Evolutionary conservation across 2,329 filamentous ascomycete genomes (phyloP).

Genomic region (Cylindrodendrum hubeiense): DNA sequence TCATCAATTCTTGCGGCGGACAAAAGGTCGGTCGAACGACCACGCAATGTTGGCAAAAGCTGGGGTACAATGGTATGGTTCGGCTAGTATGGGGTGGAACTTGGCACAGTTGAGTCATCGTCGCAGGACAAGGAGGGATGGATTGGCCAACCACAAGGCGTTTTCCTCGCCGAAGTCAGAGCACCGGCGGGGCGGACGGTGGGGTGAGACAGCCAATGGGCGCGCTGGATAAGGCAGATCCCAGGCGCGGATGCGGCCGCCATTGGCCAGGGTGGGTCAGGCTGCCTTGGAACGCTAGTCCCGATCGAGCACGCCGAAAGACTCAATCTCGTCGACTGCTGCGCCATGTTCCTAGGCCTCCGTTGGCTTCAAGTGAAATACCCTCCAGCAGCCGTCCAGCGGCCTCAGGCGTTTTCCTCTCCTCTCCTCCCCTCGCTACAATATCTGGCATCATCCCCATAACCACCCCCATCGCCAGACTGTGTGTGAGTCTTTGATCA

Average conservation of each 20-base stretch:
- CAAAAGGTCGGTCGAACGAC: constrained; percentile 31
- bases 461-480: background rate
- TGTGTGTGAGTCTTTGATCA: background rate
- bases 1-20: background rate
- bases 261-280: constrained; percentile 44
- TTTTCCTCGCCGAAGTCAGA: constrained; percentile 51
- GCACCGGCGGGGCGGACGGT: constrained; percentile 42
- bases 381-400: constrained; percentile 48
- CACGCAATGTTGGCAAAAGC: constrained; percentile 23
- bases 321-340: constrained; percentile 52
- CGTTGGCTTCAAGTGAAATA: constrained; percentile 51
- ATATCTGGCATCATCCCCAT: constrained; percentile 7
- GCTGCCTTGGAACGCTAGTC: constrained; percentile 47
- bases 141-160: constrained; percentile 50
- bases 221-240: constrained; percentile 11
- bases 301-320: constrained; percentile 59
- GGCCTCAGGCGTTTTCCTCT: constrained; percentile 49
- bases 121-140: constrained; percentile 24
- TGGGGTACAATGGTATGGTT: constrained; percentile 34
- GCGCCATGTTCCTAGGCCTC: constrained; percentile 44
- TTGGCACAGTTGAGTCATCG: constrained; percentile 48
- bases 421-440: constrained; percentile 30
- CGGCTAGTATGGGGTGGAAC: constrained; percentile 4
- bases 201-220: constrained; percentile 47
- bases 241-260: background rate